Evolutionary conservation across 2,329 filamentous ascomycete species (phyloP), one percentile per base, ranked within the genome.

Genomic region (Aureobasidium vineae): DNA sequence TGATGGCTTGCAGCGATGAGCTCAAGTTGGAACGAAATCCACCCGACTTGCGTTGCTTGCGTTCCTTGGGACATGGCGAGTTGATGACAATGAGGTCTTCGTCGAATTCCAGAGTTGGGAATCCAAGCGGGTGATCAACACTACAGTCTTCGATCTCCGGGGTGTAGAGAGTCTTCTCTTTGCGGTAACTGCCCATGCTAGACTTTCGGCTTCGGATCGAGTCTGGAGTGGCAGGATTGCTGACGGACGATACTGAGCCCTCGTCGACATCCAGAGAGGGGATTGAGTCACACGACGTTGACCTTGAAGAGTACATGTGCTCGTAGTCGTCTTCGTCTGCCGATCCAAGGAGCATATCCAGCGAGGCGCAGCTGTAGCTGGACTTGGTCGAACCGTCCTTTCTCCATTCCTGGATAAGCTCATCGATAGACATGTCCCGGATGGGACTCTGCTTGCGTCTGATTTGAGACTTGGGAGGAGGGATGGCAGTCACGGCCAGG

Each of bases 21-120:
- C 86, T 88, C 50, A 88, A 77, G 68, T 88, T 88, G 0, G 86
- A 88, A 68, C 85, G 87, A 77, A 88, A 85, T 1, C 81, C 82
- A 36, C 52, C 43, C 36, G 64, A 59, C 45, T 60, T 66, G 15
- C 64, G 43, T 33, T 66, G 65, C 21, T 67, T 67, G 36, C 66
- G 63, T 13, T 66, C 79, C 60, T 77, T 77, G 5, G 80, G 69
- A 64, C 81, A 80, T 52, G 80, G 79, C 33, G 76, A 71, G 26
- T 75, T 69, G 19, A 74, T 33, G 65, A 66, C 65, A 36, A 77
- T 71, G 70, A 71, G 73, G 16, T 75, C 67, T 50, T 69, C 59
- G 28, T 77, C 72, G 3, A 67, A 36, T 5, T 69, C 68, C 13
- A 63, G n/a, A 31, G 71, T 66, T 36, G 72, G 72, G 47, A 81